These are phyloP conservation scores for Cryptosporidium xiaoi DNA, from an alignment of 169 alveolate genomes.

Conservation along the genomic window DNA sequence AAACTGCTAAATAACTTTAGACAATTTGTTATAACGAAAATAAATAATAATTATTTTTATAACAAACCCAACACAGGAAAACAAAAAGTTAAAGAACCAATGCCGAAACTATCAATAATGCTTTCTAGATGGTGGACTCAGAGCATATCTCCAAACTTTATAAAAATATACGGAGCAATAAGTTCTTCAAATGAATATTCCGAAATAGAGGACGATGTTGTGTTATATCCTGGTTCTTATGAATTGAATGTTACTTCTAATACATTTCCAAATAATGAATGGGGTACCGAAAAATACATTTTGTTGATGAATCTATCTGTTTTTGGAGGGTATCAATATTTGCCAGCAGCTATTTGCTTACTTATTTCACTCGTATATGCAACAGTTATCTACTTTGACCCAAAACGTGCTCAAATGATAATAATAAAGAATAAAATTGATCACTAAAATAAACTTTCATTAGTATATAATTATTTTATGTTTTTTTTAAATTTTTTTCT, in stretches of 20 bases:
- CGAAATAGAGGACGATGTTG: neutral
- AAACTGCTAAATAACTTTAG: conserved; percentile 44
- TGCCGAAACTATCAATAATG: conserved; percentile 41
- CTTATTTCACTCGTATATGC: conserved; percentile 42
- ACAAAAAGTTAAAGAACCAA: conserved; percentile 11
- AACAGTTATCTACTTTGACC: conserved; percentile 38
- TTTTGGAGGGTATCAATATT: conserved; percentile 67
- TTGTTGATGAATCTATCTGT: conserved; percentile 43
- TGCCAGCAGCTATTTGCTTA: conserved; percentile 53
- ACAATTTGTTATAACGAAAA: conserved; percentile 2
- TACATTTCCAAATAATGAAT: conserved; percentile 56
- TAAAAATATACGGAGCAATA: conserved; percentile 50
- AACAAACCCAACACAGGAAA: neutral
- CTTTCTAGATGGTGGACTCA: conserved; percentile 71
- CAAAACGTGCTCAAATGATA: conserved; percentile 58
- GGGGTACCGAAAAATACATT: conserved; percentile 69
- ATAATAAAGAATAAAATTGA: conserved; percentile 43
- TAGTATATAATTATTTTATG: neutral
- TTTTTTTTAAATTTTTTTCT: neutral
- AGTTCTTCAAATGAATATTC: conserved; percentile 60
- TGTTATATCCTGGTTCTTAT: conserved; percentile 65
- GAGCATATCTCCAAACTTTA: conserved; percentile 59
- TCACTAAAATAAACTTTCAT: conserved; percentile 1
- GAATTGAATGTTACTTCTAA: conserved; percentile 51
- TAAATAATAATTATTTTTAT: neutral